These are phyloP conservation scores for Magnolia sinica DNA, from an alignment of 164 flowering plant species.

Conservation along the genomic window DNA sequence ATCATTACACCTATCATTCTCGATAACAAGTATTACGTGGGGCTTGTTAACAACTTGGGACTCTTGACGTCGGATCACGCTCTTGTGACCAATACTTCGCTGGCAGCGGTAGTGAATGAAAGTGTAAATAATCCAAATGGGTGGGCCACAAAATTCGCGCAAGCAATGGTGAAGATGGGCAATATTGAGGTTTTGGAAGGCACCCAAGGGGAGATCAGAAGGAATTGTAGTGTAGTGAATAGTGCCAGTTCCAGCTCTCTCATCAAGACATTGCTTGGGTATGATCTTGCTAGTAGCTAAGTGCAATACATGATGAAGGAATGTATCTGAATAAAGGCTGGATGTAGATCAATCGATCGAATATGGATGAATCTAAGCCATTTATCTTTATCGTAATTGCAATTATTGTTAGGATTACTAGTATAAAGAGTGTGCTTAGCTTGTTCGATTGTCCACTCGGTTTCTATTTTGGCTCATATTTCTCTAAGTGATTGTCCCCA, in stretches of 20 bases:
- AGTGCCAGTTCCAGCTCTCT: not conserved
- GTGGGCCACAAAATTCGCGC: conserved; percentile 28
- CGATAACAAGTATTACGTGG: conserved; percentile 13
- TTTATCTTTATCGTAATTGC: too few relatives aligned
- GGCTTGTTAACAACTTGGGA: not conserved
- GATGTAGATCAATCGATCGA: too few relatives aligned
- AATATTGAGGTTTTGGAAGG: conserved; percentile 10
- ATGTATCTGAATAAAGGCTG: too few relatives aligned
- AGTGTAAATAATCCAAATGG: not conserved
- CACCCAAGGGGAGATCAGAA: conserved; percentile 12
- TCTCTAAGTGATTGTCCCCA: too few relatives aligned
- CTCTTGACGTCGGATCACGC: conserved; percentile 9
- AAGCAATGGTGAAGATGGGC: conserved; percentile 19
- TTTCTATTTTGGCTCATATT: too few relatives aligned
- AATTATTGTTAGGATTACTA: too few relatives aligned
- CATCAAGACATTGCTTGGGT: not conserved
- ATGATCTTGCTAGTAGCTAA: not conserved
- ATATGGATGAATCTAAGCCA: too few relatives aligned
- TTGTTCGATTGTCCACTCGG: too few relatives aligned
- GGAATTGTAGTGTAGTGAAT: conserved; percentile 17
- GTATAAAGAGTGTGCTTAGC: too few relatives aligned
- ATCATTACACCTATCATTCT: not conserved
- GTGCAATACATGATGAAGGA: not conserved
- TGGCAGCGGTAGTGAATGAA: not conserved
- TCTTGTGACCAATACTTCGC: not conserved